A percentile compares a stretch with the other conserved stretches of the same genome.
Evolutionary conservation across 139 green algal genomes (phyloP).

Genomic region (Klebsormidium nitens): DNA sequence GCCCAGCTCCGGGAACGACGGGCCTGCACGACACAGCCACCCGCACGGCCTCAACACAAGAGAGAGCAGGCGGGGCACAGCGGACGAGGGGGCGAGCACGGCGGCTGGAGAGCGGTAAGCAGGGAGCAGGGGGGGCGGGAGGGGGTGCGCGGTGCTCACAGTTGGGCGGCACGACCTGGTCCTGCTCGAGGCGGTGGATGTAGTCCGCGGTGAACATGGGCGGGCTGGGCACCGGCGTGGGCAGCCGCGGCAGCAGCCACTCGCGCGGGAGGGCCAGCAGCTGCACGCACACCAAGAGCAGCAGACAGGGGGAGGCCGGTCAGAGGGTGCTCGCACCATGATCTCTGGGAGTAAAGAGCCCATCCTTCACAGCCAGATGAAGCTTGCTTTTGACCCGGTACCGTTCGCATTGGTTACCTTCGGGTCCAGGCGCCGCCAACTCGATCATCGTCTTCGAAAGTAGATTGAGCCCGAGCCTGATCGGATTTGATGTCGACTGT

Average conservation of each 20-base stretch:
- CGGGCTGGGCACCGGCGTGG: conserved; percentile 24
- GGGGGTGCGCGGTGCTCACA: not conserved
- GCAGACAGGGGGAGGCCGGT: too few relatives aligned
- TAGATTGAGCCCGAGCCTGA: too few relatives aligned
- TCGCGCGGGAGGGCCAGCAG: conserved; percentile 25
- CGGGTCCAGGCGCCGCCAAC: too few relatives aligned
- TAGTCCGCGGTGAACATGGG: conserved; percentile 36
- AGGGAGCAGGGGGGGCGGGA: not conserved
- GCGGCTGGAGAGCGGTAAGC: not conserved
- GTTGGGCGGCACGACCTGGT: conserved; percentile 22
- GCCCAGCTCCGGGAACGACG: conserved; percentile 28
- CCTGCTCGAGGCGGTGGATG: conserved; percentile 29
- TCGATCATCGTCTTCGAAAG: too few relatives aligned
- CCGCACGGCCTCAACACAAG: not conserved
- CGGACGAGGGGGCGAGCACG: not conserved
- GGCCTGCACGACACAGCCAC: conserved; percentile 11
- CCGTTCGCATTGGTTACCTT: too few relatives aligned
- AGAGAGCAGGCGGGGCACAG: not conserved
- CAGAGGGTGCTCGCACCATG: too few relatives aligned
- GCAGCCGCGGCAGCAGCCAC: conserved; percentile 16
- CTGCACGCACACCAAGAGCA: conserved; percentile 21
- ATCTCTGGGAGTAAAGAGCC: too few relatives aligned
- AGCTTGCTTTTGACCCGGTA: too few relatives aligned
- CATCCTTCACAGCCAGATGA: too few relatives aligned
- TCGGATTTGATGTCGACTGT: too few relatives aligned